Conservation (phyloP, 2,329 filamentous ascomycete genomes). For the Colletotrichum somersetense region DNA sequence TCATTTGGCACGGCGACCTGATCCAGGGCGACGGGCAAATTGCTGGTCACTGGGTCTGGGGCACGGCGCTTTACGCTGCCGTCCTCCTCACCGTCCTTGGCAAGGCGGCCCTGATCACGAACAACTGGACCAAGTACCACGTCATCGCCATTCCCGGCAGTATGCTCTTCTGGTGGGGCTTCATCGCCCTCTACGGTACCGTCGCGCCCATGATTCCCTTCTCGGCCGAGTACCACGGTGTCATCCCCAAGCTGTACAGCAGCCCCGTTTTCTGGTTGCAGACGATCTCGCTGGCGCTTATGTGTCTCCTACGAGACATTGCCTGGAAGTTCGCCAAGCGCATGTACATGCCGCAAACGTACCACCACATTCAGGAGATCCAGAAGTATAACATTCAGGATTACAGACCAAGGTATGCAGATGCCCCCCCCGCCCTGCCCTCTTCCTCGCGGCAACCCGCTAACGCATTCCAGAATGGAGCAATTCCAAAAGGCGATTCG, state of each 20-base stretch:
- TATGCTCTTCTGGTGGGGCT: conserved; percentile 90
- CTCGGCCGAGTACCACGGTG: conserved; percentile 86
- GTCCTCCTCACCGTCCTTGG: conserved; percentile 93
- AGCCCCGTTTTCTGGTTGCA: conserved; percentile 94
- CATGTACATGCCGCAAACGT: conserved; percentile 96
- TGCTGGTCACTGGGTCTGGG: conserved; percentile 98
- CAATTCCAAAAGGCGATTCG: conserved; percentile 99
- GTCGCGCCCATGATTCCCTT: conserved; percentile 86
- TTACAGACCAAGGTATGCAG: conserved; percentile 87
- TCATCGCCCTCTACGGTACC: conserved; percentile 88
- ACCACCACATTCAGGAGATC: conserved; percentile 99
- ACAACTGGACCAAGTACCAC: conserved; percentile 99
- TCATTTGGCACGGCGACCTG: conserved; percentile 86
- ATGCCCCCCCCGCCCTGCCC: background rate
- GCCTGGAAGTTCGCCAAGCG: conserved; percentile 97
- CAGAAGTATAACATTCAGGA: conserved; percentile 99
- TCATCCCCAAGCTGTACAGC: conserved; percentile 83
- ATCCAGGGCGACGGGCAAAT: conserved; percentile 82
- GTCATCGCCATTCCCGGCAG: conserved; percentile 95
- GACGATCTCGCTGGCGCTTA: conserved; percentile 80
- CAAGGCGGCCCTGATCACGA: conserved; percentile 94
- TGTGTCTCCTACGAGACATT: conserved; percentile 90
- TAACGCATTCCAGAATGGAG: conserved; percentile 80
- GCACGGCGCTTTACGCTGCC: conserved; percentile 91
- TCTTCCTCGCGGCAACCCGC: background rate